Conservation (phyloP, 2,329 filamentous ascomycete genomes). For the Paecilomyces formosus region DNA sequence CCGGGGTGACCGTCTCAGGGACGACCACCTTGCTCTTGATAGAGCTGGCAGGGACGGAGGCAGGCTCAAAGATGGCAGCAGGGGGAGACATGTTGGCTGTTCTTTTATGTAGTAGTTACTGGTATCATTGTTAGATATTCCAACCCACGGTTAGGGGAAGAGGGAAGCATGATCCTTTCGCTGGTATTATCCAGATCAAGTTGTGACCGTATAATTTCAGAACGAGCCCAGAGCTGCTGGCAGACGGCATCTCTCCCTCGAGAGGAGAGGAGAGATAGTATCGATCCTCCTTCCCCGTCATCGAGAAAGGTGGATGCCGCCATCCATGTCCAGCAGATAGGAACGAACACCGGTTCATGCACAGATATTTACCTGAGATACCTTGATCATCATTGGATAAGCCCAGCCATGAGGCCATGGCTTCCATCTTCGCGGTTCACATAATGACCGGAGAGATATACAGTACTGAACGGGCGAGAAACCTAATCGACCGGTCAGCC, state of each 20-base stretch:
- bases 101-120: conserved; percentile 21
- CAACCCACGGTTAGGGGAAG: conserved; percentile 26
- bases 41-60: conserved; percentile 25
- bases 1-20: conserved; percentile 34
- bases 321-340: conserved; percentile 13
- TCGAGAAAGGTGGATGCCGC: conserved; percentile 14
- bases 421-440: conserved; percentile 24
- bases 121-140: conserved; percentile 33
- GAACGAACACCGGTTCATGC: conserved; percentile 62
- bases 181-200: conserved; percentile 99
- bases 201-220: conserved; percentile 85
- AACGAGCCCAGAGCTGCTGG: conserved; percentile 24
- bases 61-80: conserved; percentile 54
- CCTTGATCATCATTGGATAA: conserved; percentile 38
- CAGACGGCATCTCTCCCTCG: conserved; percentile 3
- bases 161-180: conserved; percentile 94
- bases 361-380: conserved; percentile 40
- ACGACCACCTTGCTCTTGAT: conserved; percentile 40
- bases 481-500: not conserved
- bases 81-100: conserved; percentile 66
- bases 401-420: conserved; percentile 31
- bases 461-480: not conserved
- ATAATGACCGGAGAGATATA: conserved; percentile 8
- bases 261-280: no score
- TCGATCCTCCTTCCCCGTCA: conserved; percentile 9